A percentile compares a stretch with the other conserved stretches of the same genome.
Conservation (phyloP, 179 eudicot genomes). For the Spinacia oleracea region DNA sequence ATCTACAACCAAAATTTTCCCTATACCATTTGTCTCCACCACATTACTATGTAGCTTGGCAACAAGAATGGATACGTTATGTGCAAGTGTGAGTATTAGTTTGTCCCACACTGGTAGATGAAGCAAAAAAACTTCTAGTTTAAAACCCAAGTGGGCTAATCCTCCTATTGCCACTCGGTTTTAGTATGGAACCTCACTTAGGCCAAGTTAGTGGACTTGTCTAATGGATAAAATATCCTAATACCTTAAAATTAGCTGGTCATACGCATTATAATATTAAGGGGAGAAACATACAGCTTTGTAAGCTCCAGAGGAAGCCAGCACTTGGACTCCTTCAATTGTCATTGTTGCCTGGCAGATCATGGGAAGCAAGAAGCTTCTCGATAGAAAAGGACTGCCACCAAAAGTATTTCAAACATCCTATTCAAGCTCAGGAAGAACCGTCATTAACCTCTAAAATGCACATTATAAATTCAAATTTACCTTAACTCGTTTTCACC, state of each 20-base stretch:
- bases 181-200: too few relatives aligned
- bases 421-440: background rate
- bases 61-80: too few relatives aligned
- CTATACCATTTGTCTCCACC: too few relatives aligned
- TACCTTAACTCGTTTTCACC: constrained; percentile 83
- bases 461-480: background rate
- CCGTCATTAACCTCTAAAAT: background rate
- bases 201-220: too few relatives aligned
- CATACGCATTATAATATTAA: background rate
- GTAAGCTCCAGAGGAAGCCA: constrained; percentile 73
- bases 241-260: background rate
- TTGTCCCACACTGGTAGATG: too few relatives aligned
- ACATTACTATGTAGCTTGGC: too few relatives aligned
- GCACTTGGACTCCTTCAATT: constrained; percentile 51
- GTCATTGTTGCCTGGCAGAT: constrained; percentile 86
- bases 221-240: background rate
- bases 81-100: too few relatives aligned
- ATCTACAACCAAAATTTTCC: too few relatives aligned
- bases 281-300: constrained; percentile 55
- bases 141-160: too few relatives aligned
- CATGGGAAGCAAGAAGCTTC: constrained; percentile 89
- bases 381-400: constrained; percentile 69
- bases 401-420: constrained; percentile 13
- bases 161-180: background rate
- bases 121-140: too few relatives aligned